Conservation (phyloP, 768 basidiomycete genomes). For the Lentinula raphanica region DNA sequence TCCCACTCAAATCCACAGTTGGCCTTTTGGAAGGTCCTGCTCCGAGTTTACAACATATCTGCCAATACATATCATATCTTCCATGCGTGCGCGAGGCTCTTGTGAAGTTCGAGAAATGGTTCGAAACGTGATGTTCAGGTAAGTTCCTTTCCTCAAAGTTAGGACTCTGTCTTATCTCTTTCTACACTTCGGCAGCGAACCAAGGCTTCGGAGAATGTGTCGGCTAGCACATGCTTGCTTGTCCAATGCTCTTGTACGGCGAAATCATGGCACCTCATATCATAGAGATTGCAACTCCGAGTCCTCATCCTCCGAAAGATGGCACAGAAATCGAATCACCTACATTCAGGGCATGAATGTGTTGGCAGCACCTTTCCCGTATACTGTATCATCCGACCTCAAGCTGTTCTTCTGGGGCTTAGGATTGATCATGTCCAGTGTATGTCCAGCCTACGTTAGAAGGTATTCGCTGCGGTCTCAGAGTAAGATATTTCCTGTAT, state of each 20-base stretch:
- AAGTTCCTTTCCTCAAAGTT: conserved; percentile 8
- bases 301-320: conserved; percentile 36
- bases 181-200: conserved; percentile 89
- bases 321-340: conserved; percentile 76
- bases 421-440: conserved; percentile 87
- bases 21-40: conserved; percentile 90
- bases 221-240: conserved; percentile 93
- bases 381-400: conserved; percentile 95
- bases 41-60: conserved; percentile 76
- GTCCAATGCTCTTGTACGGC: conserved; percentile 98
- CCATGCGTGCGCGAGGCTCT: conserved; percentile 78
- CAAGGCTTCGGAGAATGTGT: conserved; percentile 95
- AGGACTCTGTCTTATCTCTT: background rate
- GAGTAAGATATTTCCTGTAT: too few relatives aligned
- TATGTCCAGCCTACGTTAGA: conserved; percentile 95
- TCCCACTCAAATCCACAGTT: conserved; percentile 75
- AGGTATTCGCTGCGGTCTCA: conserved; percentile 91
- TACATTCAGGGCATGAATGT: conserved; percentile 99
- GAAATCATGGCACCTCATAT: conserved; percentile 63
- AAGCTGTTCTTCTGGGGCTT: conserved; percentile 97
- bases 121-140: conserved; percentile 95
- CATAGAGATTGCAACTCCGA: too few relatives aligned
- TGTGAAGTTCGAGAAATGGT: conserved; percentile 90
- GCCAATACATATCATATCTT: conserved; percentile 68
- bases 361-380: conserved; percentile 94